Base-by-base conservation (phyloP, 768 basidiomycete species). In the Brasilioporus rufonigricans region DNA sequence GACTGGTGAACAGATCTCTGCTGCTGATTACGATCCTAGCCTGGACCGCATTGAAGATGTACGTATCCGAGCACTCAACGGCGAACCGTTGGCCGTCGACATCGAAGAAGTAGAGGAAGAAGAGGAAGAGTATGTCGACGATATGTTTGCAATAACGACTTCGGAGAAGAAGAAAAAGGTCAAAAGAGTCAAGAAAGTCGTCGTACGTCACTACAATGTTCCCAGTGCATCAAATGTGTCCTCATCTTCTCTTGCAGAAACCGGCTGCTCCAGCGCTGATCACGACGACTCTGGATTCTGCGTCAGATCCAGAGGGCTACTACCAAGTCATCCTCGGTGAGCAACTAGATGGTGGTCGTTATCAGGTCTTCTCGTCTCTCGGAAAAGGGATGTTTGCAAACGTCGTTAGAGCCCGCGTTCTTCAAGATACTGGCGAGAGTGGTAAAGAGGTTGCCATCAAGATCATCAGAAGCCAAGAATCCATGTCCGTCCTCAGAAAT, bases 341-440 rank as follows among this genome's bases (percentile, higher is more conserved):
- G 72, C 86, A 93, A 55, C 78, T 99, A 18, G 95, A 97, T 65
- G 83, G 86, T 26, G 94, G 91, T 6, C 83, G 89, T 39, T 99
- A 98, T 68, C 93, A 97, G 69, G 93, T 99, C 11, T 94, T 90
- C 61, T 93, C 92, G 45, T 91, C 84, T 45, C 78, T 98, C n/a
- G 97, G 97, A 18, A 95, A 96, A 69, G 97, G 97, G 45, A 99
- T 99, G 96, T 99, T 98, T 69, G 93, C 94, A 45, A 93, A 91
- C 52, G 97, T 99, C 47, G 93, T 98, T 26, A 83, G 91, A 44
- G 96, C 95, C 10, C 84, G 92, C 31, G 80, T 93, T 11, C 75
- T 95, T 41, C 75, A 86, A 72, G 88, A 89, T 32, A 61, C 77
- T 11, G 74, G 77, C 52, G 78, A 81, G 48, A 59, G 57, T 18